Evolutionary conservation across 2,329 filamentous ascomycete species (phyloP).

Genomic region (Pseudopithomyces maydicus): DNA sequence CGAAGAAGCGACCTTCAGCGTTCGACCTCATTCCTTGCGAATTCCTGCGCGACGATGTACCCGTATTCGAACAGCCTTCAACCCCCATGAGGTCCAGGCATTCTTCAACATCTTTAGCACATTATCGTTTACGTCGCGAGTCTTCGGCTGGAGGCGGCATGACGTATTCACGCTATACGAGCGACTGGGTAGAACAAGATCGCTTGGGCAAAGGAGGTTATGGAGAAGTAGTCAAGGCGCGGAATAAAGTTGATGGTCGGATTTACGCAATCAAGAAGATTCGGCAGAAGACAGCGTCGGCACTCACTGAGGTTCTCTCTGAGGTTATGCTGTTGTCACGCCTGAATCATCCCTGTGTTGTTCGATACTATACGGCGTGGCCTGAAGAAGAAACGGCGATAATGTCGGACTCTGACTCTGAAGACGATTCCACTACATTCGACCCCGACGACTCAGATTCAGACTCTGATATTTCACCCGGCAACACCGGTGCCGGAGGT

Average conservation of each 20-base stretch:
- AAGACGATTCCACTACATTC: conserved; percentile 35
- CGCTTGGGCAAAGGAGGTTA: conserved; percentile 92
- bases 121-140: conserved; percentile 41
- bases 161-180: conserved; percentile 75
- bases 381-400: conserved; percentile 70
- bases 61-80: conserved; percentile 44
- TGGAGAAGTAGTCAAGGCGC: conserved; percentile 92
- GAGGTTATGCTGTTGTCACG: conserved; percentile 90
- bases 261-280: conserved; percentile 98
- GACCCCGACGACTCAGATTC: conserved; percentile 32
- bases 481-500: conserved; percentile 43
- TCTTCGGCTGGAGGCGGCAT: conserved; percentile 37
- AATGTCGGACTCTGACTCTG: conserved; percentile 45
- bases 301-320: conserved; percentile 78
- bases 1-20: conserved; percentile 81
- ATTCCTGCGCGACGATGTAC: conserved; percentile 57
- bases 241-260: conserved; percentile 90
- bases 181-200: conserved; percentile 90
- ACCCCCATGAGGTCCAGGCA: conserved; percentile 43
- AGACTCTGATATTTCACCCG: conserved; percentile 32
- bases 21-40: conserved; percentile 71
- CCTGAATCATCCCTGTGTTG: conserved; percentile 84
- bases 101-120: conserved; percentile 42
- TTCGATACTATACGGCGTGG: conserved; percentile 96
- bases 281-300: conserved; percentile 74